phyloP scores from a whole-genome alignment of 306 rosid species.

The Quercus cerris region DNA sequence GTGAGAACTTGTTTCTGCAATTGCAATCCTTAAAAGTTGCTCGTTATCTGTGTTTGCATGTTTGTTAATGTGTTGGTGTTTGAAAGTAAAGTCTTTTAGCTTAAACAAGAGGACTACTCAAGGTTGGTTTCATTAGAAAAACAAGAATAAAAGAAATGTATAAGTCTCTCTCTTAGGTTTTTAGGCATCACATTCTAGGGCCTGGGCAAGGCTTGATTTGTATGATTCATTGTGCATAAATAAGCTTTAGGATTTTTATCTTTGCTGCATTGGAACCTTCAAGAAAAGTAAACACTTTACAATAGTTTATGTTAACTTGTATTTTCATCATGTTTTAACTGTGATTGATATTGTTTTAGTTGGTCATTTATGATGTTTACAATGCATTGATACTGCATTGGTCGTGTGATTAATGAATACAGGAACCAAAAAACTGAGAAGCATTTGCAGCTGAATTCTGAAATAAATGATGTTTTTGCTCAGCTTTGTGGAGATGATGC shows the following conservation, averaged over 20 bases:
- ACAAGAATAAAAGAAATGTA: background rate
- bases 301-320: background rate
- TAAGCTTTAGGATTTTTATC: too few relatives aligned
- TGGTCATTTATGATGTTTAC: background rate
- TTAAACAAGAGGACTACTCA: background rate
- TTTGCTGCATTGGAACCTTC: background rate
- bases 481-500: constrained; percentile 31
- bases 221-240: background rate
- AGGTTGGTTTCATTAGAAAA: background rate
- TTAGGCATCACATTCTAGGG: too few relatives aligned
- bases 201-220: background rate
- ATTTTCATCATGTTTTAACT: background rate
- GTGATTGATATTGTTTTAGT: constrained; percentile 3
- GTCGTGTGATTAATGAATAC: constrained; percentile 13
- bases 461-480: constrained; percentile 49
- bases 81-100: background rate
- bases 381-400: background rate
- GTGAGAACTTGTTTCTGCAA: constrained; percentile 33
- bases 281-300: background rate
- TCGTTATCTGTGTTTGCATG: constrained; percentile 1
- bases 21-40: constrained; percentile 11
- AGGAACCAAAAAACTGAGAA: constrained; percentile 51
- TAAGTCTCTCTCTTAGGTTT: too few relatives aligned
- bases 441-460: constrained; percentile 51
- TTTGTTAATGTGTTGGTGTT: background rate